Evolutionary conservation across 2,329 filamentous ascomycete genomes (phyloP).

Genomic region (Fonsecaea erecta): DNA sequence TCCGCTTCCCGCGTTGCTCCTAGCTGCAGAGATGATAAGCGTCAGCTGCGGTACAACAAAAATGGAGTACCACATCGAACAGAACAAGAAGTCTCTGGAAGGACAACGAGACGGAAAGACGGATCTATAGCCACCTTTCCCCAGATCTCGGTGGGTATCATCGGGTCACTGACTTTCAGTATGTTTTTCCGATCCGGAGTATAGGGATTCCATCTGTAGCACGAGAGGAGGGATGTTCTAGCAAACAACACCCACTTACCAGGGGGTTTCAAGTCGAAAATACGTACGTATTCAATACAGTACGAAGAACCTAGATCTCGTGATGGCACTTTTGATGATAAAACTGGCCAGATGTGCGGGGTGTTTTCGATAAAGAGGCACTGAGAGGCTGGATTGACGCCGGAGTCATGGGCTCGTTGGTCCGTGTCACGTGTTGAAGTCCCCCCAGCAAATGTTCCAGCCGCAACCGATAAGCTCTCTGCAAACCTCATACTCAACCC

Average conservation of each 20-base stretch:
- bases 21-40: not conserved
- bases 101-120: not conserved
- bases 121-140: not conserved
- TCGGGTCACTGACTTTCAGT: not conserved
- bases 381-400: not conserved
- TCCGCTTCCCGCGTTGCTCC: not conserved
- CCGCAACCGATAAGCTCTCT: slow-evolving; percentile 8
- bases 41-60: not conserved
- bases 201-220: not conserved
- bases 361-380: not conserved
- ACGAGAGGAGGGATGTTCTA: not conserved
- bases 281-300: not conserved
- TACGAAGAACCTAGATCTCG: not conserved
- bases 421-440: not conserved
- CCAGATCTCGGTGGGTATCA: slow-evolving; percentile 3
- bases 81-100: not conserved
- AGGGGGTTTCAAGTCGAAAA: not conserved
- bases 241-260: too few relatives aligned
- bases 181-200: not conserved
- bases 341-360: not conserved
- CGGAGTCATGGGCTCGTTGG: not conserved
- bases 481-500: not conserved
- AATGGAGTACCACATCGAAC: not conserved
- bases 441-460: slow-evolving; percentile 8
- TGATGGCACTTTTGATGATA: not conserved